Percentiles rank a stretch among this genome's conserved stretches.
Evolutionary conservation across 2,329 filamentous ascomycete species (phyloP).

Genomic region (Colletotrichum nymphaeae): DNA sequence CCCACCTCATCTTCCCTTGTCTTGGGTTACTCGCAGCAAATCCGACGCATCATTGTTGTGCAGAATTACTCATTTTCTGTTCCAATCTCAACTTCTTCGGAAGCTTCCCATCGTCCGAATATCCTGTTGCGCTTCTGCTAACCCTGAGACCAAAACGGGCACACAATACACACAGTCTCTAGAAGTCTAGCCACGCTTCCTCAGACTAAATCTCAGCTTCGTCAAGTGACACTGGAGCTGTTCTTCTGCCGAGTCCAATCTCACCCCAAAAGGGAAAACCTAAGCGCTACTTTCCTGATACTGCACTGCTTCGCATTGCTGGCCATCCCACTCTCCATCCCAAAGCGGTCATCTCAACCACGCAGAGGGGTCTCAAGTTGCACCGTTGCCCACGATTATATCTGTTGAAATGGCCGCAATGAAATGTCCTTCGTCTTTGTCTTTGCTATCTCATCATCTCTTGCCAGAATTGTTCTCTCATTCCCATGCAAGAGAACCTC

Average conservation of each 20-base stretch:
- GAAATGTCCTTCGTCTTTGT: neutral
- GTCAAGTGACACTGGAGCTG: conserved; percentile 32
- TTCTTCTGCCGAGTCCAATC: conserved; percentile 9
- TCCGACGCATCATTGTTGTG: neutral
- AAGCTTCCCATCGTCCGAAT: neutral
- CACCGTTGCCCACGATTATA: conserved; percentile 19
- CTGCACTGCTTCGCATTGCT: conserved; percentile 25
- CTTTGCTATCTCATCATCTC: neutral
- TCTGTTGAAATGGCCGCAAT: conserved; percentile 5
- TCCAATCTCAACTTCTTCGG: neutral
- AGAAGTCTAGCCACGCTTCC: neutral
- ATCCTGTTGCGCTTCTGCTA: neutral
- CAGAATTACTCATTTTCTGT: neutral
- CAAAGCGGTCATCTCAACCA: conserved; percentile 28
- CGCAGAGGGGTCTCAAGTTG: conserved; percentile 5
- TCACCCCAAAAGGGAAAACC: conserved; percentile 10
- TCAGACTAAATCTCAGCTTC: neutral
- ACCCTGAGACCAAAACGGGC: neutral
- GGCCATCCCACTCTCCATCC: conserved; percentile 22
- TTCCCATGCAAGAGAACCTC: neutral
- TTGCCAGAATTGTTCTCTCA: neutral
- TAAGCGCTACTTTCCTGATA: conserved; percentile 31
- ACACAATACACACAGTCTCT: neutral
- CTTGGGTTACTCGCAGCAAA: neutral
- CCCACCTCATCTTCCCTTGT: neutral